phyloP scores from a whole-genome alignment of 352 stramenopile species.

The Phytopythium boreale region DNA sequence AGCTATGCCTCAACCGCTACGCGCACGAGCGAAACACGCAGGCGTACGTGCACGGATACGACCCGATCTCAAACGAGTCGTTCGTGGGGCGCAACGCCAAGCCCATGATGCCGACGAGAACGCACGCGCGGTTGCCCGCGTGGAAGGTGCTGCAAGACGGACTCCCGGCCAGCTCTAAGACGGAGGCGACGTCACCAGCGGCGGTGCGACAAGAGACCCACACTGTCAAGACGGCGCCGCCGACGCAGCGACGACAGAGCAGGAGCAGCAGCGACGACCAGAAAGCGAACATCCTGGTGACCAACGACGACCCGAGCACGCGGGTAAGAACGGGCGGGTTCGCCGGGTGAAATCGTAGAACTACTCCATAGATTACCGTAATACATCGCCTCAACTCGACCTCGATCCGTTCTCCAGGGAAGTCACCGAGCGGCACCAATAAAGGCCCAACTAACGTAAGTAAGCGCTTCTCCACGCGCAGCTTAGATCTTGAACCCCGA shows the following conservation, averaged over 20 bases:
- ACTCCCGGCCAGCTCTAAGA: constrained; percentile 25
- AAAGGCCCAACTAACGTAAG: too few species aligned
- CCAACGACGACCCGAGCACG: background rate
- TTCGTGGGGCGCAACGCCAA: constrained; percentile 53
- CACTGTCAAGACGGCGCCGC: background rate
- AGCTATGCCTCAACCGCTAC: constrained; percentile 59
- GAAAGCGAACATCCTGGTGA: background rate
- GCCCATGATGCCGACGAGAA: constrained; percentile 34
- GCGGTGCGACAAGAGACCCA: background rate
- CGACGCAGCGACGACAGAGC: background rate
- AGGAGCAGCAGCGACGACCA: background rate
- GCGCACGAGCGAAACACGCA: constrained; percentile 56
- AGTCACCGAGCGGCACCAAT: too few species aligned
- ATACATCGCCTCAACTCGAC: background rate
- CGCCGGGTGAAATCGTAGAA: background rate
- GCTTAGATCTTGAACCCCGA: constrained; percentile 58
- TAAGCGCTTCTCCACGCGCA: background rate
- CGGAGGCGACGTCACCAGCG: constrained; percentile 3
- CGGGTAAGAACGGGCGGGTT: constrained; percentile 2
- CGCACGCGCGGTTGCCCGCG: constrained; percentile 31
- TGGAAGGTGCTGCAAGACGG: constrained; percentile 55
- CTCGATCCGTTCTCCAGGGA: too few species aligned
- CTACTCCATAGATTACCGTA: constrained; percentile 1
- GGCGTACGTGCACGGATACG: constrained; percentile 54
- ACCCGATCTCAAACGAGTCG: constrained; percentile 60